Evolutionary conservation across 2,329 filamentous ascomycete genomes (phyloP).

Genomic region (Penicillium brasilianum): DNA sequence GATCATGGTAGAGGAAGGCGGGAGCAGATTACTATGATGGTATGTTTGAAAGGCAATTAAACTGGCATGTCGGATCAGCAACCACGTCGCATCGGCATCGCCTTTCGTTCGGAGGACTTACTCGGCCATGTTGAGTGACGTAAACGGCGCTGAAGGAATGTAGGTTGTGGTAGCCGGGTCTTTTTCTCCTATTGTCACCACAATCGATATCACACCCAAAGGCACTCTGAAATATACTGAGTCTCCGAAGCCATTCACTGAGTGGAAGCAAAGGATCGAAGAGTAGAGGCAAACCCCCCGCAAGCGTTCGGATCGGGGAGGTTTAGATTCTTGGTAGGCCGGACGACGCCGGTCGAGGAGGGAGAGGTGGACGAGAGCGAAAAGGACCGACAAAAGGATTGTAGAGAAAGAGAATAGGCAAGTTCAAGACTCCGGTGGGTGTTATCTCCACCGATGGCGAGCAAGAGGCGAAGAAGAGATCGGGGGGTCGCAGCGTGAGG

Average conservation of each 20-base stretch:
- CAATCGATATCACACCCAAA: slow-evolving; percentile 25
- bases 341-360: slow-evolving; percentile 13
- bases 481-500: slow-evolving; percentile 13
- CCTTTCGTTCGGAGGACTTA: slow-evolving; percentile 32
- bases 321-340: slow-evolving; percentile 15
- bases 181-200: slow-evolving; percentile 8
- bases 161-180: slow-evolving; percentile 13
- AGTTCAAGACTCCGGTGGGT: slow-evolving; percentile 10
- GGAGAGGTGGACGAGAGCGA: background rate
- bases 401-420: slow-evolving; percentile 15
- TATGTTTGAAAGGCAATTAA: slow-evolving; percentile 48
- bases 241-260: slow-evolving; percentile 27
- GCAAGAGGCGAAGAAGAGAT: slow-evolving; percentile 13
- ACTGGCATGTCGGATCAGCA: slow-evolving; percentile 30
- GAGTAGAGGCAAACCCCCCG: slow-evolving; percentile 29
- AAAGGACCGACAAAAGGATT: slow-evolving; percentile 25
- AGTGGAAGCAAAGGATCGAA: slow-evolving; percentile 15
- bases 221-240: slow-evolving; percentile 18
- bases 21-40: slow-evolving; percentile 41
- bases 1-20: slow-evolving; percentile 44
- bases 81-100: background rate
- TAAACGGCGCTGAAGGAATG: slow-evolving; percentile 30
- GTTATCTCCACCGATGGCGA: slow-evolving; percentile 14
- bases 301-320: slow-evolving; percentile 31
- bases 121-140: slow-evolving; percentile 46